Evolutionary conservation across 164 flowering plant species (phyloP).

Genomic region (Macadamia tetraphylla): DNA sequence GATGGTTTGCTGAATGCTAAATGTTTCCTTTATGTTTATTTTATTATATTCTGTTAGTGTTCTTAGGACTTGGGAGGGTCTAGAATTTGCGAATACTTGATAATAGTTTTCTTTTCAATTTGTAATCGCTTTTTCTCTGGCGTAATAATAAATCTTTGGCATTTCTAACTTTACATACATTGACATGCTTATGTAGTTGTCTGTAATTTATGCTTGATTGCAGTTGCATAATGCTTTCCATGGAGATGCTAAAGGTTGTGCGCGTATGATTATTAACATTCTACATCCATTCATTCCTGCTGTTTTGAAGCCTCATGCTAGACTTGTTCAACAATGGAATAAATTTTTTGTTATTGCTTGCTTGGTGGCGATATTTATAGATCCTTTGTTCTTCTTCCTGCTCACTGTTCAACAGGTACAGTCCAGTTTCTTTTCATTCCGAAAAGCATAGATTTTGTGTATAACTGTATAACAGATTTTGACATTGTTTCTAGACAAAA

Average conservation of each 20-base stretch:
- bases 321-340: slow-evolving; percentile 76
- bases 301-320: slow-evolving; percentile 83
- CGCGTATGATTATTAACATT: slow-evolving; percentile 42
- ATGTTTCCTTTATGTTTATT: too few species aligned
- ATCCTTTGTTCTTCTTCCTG: slow-evolving; percentile 82
- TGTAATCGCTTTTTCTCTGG: neutral
- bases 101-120: too few species aligned
- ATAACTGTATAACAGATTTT: neutral
- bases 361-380: slow-evolving; percentile 76
- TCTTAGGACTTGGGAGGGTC: too few species aligned
- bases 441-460: neutral
- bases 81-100: too few species aligned
- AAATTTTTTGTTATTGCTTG: slow-evolving; percentile 79
- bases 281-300: slow-evolving; percentile 44
- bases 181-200: neutral
- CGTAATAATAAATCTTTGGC: neutral
- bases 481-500: neutral
- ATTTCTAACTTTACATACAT: neutral
- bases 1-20: too few species aligned
- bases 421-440: slow-evolving; percentile 3
- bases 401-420: slow-evolving; percentile 53
- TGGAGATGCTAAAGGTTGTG: slow-evolving; percentile 65
- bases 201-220: slow-evolving; percentile 9
- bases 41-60: too few species aligned
- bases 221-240: slow-evolving; percentile 71